Conservation (phyloP, 208 protist genomes). For the Trypanosoma melophagium region DNA sequence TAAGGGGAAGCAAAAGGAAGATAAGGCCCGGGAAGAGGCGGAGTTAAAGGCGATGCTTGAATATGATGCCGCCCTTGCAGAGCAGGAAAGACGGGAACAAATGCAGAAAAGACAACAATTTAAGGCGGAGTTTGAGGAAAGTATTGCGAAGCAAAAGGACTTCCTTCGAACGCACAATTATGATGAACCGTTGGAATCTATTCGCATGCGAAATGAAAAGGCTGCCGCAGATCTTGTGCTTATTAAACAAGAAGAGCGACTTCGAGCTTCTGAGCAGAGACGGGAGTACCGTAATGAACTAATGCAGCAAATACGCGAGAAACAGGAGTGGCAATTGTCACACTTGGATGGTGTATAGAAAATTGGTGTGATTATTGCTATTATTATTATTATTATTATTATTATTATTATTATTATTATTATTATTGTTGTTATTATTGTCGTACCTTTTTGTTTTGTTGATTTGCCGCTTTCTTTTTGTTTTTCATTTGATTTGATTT, state of each 20-base stretch:
- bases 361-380: too few relatives aligned
- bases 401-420: too few relatives aligned
- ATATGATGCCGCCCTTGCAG: constrained; percentile 53
- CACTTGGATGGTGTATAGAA: constrained; percentile 61
- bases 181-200: constrained; percentile 69
- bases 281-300: constrained; percentile 70
- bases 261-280: constrained; percentile 43
- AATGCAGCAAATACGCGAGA: constrained; percentile 72
- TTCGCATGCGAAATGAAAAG: constrained; percentile 66
- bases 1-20: constrained; percentile 32
- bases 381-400: too few relatives aligned
- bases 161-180: constrained; percentile 75
- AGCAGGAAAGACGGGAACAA: constrained; percentile 52
- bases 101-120: constrained; percentile 60
- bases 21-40: constrained; percentile 40
- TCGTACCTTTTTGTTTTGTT: too few relatives aligned
- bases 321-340: constrained; percentile 62
- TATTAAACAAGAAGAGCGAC: constrained; percentile 58
- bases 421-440: too few relatives aligned
- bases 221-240: constrained; percentile 51
- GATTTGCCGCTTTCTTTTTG: too few relatives aligned
- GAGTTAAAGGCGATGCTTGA: constrained; percentile 57
- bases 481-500: too few relatives aligned
- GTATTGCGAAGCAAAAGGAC: constrained; percentile 70
- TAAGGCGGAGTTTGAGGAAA: constrained; percentile 64